Conservation (phyloP, 2,329 filamentous ascomycete genomes). For the Myotisia sp. region DNA sequence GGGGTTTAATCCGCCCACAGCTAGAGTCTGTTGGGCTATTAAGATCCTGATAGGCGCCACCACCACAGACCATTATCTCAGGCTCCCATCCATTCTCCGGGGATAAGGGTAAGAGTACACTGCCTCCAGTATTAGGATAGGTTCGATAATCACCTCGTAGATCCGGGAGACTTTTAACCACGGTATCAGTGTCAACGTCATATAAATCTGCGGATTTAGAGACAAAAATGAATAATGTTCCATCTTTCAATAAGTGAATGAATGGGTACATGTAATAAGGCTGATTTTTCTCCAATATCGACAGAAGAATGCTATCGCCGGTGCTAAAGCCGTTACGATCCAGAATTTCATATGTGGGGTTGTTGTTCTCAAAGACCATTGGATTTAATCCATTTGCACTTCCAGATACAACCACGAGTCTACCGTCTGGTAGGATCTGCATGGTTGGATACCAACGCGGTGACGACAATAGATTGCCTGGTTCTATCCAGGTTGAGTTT, state of each 20-base stretch:
- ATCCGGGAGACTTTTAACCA: constrained; percentile 36
- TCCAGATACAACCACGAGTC: constrained; percentile 46
- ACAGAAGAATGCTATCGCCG: constrained; percentile 37
- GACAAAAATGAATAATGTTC: constrained; percentile 43
- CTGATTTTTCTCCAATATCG: constrained; percentile 43
- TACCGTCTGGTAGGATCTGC: constrained; percentile 44
- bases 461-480: constrained; percentile 40
- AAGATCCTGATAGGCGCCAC: constrained; percentile 46
- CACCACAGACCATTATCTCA: constrained; percentile 45
- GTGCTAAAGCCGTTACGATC: constrained; percentile 33
- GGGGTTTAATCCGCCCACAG: constrained; percentile 43
- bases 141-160: constrained; percentile 44
- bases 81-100: constrained; percentile 39
- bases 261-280: constrained; percentile 54
- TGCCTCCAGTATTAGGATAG: constrained; percentile 47
- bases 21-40: constrained; percentile 44
- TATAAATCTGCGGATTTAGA: constrained; percentile 44
- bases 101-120: constrained; percentile 41
- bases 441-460: constrained; percentile 48
- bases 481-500: constrained; percentile 41
- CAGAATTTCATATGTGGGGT: constrained; percentile 50
- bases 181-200: constrained; percentile 33
- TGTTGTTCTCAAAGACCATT: constrained; percentile 42
- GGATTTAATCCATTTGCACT: constrained; percentile 46
- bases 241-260: constrained; percentile 44